Evolutionary conservation across 495 filamentous ascomycete genomes (phyloP), one percentile per base, ranked within the genome.

Genomic region (Gamarada debralockiae): DNA sequence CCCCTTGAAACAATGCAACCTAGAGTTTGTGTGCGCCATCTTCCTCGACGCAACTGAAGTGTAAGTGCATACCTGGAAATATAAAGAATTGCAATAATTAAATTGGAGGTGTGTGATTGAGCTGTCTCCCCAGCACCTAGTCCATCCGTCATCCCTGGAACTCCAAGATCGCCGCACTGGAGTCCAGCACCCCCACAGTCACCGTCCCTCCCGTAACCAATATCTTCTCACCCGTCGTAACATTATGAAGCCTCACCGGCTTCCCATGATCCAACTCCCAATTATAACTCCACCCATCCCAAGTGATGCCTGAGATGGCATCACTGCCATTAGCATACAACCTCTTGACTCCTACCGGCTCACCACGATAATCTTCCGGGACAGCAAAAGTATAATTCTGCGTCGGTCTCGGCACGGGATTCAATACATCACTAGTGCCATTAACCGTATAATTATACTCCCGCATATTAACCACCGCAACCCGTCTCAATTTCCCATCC

Each of bases 221-320:
- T 6, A 41, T 18, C 57, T 70, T 73, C 72, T 86, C 82, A 4
- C 74, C 78, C 12, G 60, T 65, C 14, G 82, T 84, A 22, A 81
- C 75, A 62, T 86, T 85, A 0, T 40, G 50, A 67, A 86, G 49
- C 38, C 73, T 66, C 42, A 80, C 76, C 12, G 82, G 79, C 66
- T 63, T 65, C 0, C 84, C 84, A 13, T 66, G 49, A 2, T 75
- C 67, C 48, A 84, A 58, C 63, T 85, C 80, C 45, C 77, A 80
- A 53, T 86, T 80, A 56, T 85, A 89, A 39, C 76, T 83, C 66
- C 66, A 76, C 0, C 82, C 82, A 61, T 85, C 78, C 67, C 72
- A 87, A 4, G 79, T 77, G 15, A 85, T 74, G 1, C 80, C 80
- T 3, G 75, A 76, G 18, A 83, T 74, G 8, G 82, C 79, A 67